phyloP scores from a whole-genome alignment of 2,329 filamentous ascomycete genomes.

The Mycogone perniciosa region DNA sequence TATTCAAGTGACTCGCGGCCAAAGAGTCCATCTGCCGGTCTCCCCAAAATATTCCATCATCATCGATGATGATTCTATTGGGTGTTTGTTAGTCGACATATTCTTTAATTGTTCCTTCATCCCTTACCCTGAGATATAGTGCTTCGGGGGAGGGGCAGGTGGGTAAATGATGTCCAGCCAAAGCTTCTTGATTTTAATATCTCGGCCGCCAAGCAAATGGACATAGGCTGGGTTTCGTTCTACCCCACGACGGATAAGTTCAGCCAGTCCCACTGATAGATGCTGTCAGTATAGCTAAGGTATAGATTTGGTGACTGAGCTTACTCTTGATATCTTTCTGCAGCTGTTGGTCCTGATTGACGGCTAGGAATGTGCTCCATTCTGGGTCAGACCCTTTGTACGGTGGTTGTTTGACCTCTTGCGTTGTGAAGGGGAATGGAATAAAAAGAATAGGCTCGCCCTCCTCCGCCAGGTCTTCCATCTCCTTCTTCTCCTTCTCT shows the following conservation, averaged over 20 bases:
- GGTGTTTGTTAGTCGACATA: slow-evolving; percentile 17
- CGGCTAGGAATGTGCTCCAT: slow-evolving; percentile 53
- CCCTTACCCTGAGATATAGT: slow-evolving; percentile 53
- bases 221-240: slow-evolving; percentile 36
- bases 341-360: slow-evolving; percentile 48
- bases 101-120: background rate
- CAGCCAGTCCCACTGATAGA: slow-evolving; percentile 24
- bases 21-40: slow-evolving; percentile 43
- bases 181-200: slow-evolving; percentile 42
- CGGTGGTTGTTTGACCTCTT: slow-evolving; percentile 39
- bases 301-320: slow-evolving; percentile 14
- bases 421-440: slow-evolving; percentile 54
- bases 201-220: slow-evolving; percentile 38
- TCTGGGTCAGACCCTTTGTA: slow-evolving; percentile 56
- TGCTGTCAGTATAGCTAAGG: background rate
- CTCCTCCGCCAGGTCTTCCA: slow-evolving; percentile 36
- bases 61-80: slow-evolving; percentile 42
- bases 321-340: slow-evolving; percentile 42
- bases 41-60: slow-evolving; percentile 42
- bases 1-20: slow-evolving; percentile 38
- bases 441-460: slow-evolving; percentile 48
- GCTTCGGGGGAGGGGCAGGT: slow-evolving; percentile 50
- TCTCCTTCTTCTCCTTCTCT: slow-evolving; percentile 37
- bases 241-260: slow-evolving; percentile 32
- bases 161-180: slow-evolving; percentile 61